Evolutionary conservation across 2,329 filamentous ascomycete genomes (phyloP).

Genomic region (Penicillium capsulatum): DNA sequence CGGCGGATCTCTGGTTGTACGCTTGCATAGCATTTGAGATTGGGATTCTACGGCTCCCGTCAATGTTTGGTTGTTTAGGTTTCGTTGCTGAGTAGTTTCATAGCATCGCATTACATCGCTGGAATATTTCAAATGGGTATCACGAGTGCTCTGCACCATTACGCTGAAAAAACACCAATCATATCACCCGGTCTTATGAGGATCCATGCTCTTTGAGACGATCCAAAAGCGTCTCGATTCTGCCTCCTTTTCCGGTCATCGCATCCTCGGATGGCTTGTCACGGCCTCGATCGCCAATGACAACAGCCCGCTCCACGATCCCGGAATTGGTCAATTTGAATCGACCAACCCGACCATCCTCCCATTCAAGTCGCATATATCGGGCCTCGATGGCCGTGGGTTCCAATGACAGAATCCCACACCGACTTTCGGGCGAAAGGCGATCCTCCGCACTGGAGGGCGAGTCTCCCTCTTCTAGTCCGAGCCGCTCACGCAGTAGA

Average conservation of each 20-base stretch:
- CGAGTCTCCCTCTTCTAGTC: conserved; percentile 20
- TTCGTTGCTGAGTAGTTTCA: no score
- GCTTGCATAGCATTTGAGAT: conserved; percentile 26
- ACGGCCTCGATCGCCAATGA: conserved; percentile 39
- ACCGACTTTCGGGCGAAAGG: conserved; percentile 20
- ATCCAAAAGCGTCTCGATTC: conserved; percentile 34
- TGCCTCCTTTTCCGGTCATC: conserved; percentile 33
- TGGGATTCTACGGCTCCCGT: conserved; percentile 8
- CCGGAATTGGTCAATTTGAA: conserved; percentile 42
- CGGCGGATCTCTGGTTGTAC: conserved; percentile 19
- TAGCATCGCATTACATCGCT: conserved; percentile 1
- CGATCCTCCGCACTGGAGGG: conserved; percentile 11
- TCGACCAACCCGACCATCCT: conserved; percentile 42
- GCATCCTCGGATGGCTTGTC: conserved; percentile 36
- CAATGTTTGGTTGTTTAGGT: no score
- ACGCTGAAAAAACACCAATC: not conserved
- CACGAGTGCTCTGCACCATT: not conserved
- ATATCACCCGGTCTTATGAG: not conserved
- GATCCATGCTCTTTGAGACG: conserved; percentile 22
- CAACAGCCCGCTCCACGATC: conserved; percentile 40
- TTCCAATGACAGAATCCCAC: conserved; percentile 36
- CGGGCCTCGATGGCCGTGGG: conserved; percentile 38
- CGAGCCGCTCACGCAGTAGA: conserved; percentile 33
- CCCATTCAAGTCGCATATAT: conserved; percentile 44
- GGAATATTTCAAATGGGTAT: conserved; percentile 11